Base-by-base conservation (phyloP, 768 basidiomycete species). In the Botryobasidium botryosum region DNA sequence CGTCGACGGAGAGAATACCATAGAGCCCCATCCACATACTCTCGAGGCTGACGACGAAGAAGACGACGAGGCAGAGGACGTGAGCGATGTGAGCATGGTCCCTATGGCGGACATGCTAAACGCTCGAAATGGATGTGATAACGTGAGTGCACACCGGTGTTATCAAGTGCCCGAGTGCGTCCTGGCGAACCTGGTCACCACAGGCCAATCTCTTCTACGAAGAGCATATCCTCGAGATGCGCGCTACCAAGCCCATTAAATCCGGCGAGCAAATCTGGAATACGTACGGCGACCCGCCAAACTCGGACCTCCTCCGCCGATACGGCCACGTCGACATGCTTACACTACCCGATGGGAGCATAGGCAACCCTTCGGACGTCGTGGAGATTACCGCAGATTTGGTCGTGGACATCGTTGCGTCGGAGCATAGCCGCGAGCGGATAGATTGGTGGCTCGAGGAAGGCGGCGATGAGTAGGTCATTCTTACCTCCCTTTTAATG, bases 101-200 rank as follows among this genome's bases (percentile, higher is more conserved):
- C 91, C 92, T 0, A 76, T 97, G 65, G 94, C 94, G 3, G 94
- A 99, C 61, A 75, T 97, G 65, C 64, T 99, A 40, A 99, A 99
- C 55, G 94, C 92, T 8, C 72, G 77, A 43, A 84, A 75, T 58
- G 78, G 74, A 6, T 71, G 71, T 31, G 81, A 88, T 58, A 97
- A 96, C 51, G 90, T 87, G 54, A 50, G 77, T 45, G 31, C 33
- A 42, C 44, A 38, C 32, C 10, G 8, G 18, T 32, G 47, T 18
- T 38, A 36, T 23, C 21, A 50, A 13, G 35, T 29, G n/a, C n/a
- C 44, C 33, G 46, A 40, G 10, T 28, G 32, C 42, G 42, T 47
- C 46, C 23, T 46, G 40, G 25, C 21, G 4, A 15, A 23, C 35
- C 18, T 17, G 25, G 5, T 45, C 32, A 46, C 38, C 24, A 20